Percentiles rank a stretch among this genome's conserved stretches.
phyloP scores from a whole-genome alignment of 1,284 basidiomycete species.

The Sanghuangporus weigelae region DNA sequence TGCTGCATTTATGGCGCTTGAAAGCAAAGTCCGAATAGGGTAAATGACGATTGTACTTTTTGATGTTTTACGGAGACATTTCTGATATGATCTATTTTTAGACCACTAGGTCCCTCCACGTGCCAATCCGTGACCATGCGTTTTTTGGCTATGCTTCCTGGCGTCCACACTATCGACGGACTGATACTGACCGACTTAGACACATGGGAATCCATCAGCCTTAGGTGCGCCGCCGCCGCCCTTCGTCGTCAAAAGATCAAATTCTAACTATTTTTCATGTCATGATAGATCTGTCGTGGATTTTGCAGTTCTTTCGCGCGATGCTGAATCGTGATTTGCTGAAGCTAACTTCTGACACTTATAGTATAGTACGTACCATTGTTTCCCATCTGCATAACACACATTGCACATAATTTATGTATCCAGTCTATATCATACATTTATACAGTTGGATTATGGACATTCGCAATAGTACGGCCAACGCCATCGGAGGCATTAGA shows the following conservation, averaged over 20 bases:
- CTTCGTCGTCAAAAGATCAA: neutral
- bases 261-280: neutral
- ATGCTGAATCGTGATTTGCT: neutral
- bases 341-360: neutral
- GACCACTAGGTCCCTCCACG: conserved; percentile 73
- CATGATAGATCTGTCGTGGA: conserved; percentile 17
- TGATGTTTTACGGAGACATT: neutral
- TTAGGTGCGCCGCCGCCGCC: conserved; percentile 44
- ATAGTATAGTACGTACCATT: neutral
- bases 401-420: conserved; percentile 1
- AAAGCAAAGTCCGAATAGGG: conserved; percentile 81
- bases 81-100: conserved; percentile 25
- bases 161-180: conserved; percentile 73
- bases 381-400: neutral
- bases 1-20: conserved; percentile 70
- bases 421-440: neutral
- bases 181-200: conserved; percentile 73
- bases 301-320: conserved; percentile 11
- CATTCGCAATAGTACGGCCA: neutral
- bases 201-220: conserved; percentile 65
- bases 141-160: conserved; percentile 76
- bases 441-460: neutral
- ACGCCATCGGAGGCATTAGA: neutral
- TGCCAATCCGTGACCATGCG: conserved; percentile 85
- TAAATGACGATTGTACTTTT: conserved; percentile 30